Evolutionary conservation across 352 stramenopile species (phyloP).

Genomic region (Peronospora farinosa): DNA sequence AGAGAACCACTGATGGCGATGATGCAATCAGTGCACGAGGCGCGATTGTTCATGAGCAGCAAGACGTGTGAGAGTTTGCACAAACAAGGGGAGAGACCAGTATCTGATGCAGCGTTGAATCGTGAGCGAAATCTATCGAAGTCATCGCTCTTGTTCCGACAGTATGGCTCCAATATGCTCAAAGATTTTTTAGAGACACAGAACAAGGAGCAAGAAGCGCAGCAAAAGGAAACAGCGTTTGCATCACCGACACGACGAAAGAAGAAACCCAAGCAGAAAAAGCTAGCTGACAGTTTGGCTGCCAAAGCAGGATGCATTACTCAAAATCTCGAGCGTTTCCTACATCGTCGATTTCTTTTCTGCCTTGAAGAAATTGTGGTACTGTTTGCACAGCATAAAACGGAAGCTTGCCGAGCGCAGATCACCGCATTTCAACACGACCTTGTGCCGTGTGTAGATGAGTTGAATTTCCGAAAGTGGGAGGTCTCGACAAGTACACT

Average conservation of each 20-base stretch:
- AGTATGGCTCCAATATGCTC: conserved; percentile 47
- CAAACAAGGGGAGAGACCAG: conserved; percentile 38
- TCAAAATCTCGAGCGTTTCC: conserved; percentile 49
- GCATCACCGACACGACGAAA: conserved; percentile 16
- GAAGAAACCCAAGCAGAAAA: conserved; percentile 31
- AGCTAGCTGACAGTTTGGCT: conserved; percentile 9
- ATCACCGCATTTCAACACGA: conserved; percentile 46
- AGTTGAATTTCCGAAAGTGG: conserved; percentile 50
- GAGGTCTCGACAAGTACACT: conserved; percentile 58
- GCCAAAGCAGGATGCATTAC: conserved; percentile 21
- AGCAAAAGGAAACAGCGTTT: conserved; percentile 4
- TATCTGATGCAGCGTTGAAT: conserved; percentile 11
- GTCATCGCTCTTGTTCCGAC: conserved; percentile 35
- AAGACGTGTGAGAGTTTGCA: conserved; percentile 53
- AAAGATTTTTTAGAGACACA: conserved; percentile 56
- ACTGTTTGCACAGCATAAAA: conserved; percentile 68
- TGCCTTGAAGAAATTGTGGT: conserved; percentile 72
- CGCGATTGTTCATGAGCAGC: conserved; percentile 61
- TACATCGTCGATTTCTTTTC: conserved; percentile 71
- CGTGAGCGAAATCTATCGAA: conserved; percentile 15
- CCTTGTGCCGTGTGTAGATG: conserved; percentile 45
- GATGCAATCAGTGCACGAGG: conserved; percentile 33
- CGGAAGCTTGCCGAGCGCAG: conserved; percentile 42
- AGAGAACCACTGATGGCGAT: conserved; percentile 46
- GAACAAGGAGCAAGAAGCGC: conserved; percentile 25